phyloP scores from a whole-genome alignment of 2,329 filamentous ascomycete species.

The Stagonosporopsis cucurbitacearum region DNA sequence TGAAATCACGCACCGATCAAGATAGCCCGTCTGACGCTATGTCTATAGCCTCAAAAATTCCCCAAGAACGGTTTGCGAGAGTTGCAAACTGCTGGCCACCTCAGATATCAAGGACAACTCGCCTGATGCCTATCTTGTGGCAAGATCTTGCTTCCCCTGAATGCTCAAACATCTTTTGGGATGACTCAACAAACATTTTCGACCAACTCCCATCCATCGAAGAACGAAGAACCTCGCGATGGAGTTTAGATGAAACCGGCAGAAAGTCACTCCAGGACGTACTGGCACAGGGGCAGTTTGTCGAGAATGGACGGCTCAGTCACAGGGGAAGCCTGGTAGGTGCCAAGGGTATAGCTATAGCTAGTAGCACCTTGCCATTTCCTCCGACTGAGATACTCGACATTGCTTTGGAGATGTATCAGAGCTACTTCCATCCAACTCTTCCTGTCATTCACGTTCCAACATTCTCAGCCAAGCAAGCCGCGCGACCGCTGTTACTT shows the following conservation, averaged over 20 bases:
- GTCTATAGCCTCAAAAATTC: slow-evolving; percentile 48
- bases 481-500: slow-evolving; percentile 56
- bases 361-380: slow-evolving; percentile 47
- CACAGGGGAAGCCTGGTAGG: slow-evolving; percentile 43
- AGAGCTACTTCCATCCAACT: slow-evolving; percentile 61
- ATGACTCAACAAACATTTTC: slow-evolving; percentile 12
- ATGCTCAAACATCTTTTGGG: slow-evolving; percentile 46
- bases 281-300: slow-evolving; percentile 35
- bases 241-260: slow-evolving; percentile 48
- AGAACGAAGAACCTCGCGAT: slow-evolving; percentile 40
- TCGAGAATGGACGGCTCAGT: slow-evolving; percentile 29
- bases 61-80: slow-evolving; percentile 47
- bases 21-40: slow-evolving; percentile 45
- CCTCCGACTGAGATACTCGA: slow-evolving; percentile 61
- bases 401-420: slow-evolving; percentile 61
- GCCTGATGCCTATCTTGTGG: slow-evolving; percentile 47
- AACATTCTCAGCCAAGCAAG: slow-evolving; percentile 59
- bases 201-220: not conserved
- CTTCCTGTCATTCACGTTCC: slow-evolving; percentile 62
- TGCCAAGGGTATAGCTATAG: slow-evolving; percentile 39
- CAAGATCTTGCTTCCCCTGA: slow-evolving; percentile 39
- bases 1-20: slow-evolving; percentile 32
- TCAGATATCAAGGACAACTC: slow-evolving; percentile 37
- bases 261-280: slow-evolving; percentile 50
- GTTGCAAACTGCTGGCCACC: slow-evolving; percentile 51